Evolutionary conservation across 441 rosid species (phyloP).

Genomic region (Adansonia gregorii): DNA sequence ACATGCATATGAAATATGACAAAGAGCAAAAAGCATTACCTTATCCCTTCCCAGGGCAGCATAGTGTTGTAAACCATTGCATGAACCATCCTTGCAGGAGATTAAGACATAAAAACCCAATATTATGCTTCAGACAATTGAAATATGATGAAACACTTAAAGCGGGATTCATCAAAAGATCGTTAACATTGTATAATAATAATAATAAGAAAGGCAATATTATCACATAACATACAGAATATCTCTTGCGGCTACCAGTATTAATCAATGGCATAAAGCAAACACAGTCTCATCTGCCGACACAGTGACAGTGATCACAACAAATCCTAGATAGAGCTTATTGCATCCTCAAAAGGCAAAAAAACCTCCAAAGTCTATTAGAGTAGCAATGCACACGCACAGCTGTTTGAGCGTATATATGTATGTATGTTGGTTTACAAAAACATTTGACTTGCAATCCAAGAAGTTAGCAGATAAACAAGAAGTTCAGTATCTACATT

Average conservation of each 20-base stretch:
- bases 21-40: conserved; percentile 51
- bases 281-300: not conserved
- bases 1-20: conserved; percentile 3
- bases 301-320: not conserved
- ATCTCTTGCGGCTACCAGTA: not conserved
- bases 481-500: not conserved
- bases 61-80: conserved; percentile 99
- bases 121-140: conserved; percentile 17
- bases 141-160: conserved; percentile 9
- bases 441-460: conserved; percentile 1
- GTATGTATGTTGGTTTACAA: not conserved
- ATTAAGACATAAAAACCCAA: conserved; percentile 26
- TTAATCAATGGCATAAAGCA: not conserved
- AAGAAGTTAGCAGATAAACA: not conserved
- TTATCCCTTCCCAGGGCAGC: conserved; percentile 98
- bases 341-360: not conserved
- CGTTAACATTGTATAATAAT: conserved; percentile 10
- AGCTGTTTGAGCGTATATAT: not conserved
- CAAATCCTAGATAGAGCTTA: conserved; percentile 8
- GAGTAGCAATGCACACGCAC: not conserved
- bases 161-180: conserved; percentile 20
- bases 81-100: conserved; percentile 89
- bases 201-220: conserved; percentile 8
- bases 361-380: not conserved
- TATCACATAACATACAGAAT: conserved; percentile 11